These are phyloP conservation scores for Aaosphaeria pasadenensis DNA, from an alignment of 2,329 filamentous ascomycete species.

Conservation along the genomic window DNA sequence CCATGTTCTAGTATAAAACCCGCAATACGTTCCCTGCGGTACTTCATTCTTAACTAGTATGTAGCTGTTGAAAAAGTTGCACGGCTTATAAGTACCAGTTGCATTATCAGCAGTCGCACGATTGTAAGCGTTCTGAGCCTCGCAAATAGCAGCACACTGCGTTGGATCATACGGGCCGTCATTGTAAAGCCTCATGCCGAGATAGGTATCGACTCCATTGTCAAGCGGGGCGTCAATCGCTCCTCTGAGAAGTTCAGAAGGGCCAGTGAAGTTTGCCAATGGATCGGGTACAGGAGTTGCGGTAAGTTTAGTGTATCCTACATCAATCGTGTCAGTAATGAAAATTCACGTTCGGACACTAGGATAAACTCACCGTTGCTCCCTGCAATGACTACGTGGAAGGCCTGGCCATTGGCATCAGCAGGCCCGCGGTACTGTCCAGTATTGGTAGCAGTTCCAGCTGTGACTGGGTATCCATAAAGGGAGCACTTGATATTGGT, in stretches of 20 bases:
- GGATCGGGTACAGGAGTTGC: constrained; percentile 4
- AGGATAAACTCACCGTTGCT: constrained; percentile 14
- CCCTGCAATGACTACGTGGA: constrained; percentile 24
- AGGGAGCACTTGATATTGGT: constrained; percentile 28
- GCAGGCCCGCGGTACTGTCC: constrained; percentile 16
- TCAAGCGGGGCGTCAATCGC: constrained; percentile 25
- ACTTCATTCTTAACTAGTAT: constrained; percentile 32
- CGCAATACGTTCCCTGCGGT: constrained; percentile 38
- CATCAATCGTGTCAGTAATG: neutral
- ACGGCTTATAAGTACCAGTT: constrained; percentile 28
- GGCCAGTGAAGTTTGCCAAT: constrained; percentile 15
- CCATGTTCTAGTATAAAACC: constrained; percentile 21
- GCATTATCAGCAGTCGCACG: constrained; percentile 14
- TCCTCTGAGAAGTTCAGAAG: constrained; percentile 9
- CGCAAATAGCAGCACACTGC: constrained; percentile 33
- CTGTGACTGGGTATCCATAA: constrained; percentile 23
- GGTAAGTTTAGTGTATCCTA: constrained; percentile 21
- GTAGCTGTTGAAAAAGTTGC: constrained; percentile 40
- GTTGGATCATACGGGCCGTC: constrained; percentile 23
- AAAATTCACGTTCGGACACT: neutral
- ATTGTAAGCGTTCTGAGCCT: constrained; percentile 35
- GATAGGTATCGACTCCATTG: constrained; percentile 20
- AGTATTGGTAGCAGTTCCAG: constrained; percentile 15
- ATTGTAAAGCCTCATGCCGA: constrained; percentile 27
- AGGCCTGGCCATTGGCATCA: constrained; percentile 7